Evolutionary conservation across 768 basidiomycete genomes (phyloP).

Genomic region (Pholiota molesta): DNA sequence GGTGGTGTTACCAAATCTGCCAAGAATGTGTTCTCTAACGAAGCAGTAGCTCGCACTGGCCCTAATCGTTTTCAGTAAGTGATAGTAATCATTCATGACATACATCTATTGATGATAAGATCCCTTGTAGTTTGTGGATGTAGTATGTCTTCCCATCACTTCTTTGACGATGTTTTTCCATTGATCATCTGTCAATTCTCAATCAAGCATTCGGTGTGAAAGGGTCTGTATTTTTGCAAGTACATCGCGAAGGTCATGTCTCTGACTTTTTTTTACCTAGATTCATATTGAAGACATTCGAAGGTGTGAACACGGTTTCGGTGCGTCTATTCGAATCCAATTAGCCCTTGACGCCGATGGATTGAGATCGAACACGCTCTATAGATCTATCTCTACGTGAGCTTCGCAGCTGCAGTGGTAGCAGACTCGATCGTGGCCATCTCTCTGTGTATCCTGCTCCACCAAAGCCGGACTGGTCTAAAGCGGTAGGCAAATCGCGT

Average conservation of each 20-base stretch:
- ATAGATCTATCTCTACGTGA: constrained; percentile 20
- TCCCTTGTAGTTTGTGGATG: not conserved
- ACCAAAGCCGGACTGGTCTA: constrained; percentile 27
- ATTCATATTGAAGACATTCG: constrained; percentile 6
- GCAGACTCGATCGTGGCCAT: constrained; percentile 25
- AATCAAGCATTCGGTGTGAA: constrained; percentile 3
- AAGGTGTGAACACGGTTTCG: not conserved
- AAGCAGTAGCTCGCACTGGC: not conserved
- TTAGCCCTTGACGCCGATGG: no score
- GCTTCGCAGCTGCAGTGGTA: constrained; percentile 24
- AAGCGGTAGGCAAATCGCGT: constrained; percentile 14
- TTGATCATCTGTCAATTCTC: not conserved
- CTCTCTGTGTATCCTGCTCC: constrained; percentile 24
- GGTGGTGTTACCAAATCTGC: not conserved
- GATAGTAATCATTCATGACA: not conserved
- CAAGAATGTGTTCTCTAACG: not conserved
- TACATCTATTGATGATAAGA: not conserved
- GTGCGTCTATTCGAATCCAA: not conserved
- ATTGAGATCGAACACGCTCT: not conserved
- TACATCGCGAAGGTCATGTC: not conserved
- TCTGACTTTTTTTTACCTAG: not conserved
- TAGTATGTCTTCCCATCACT: not conserved
- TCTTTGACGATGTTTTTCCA: not conserved
- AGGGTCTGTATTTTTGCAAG: not conserved
- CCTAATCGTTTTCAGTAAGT: not conserved